Conservation (phyloP, 352 stramenopile species). For the Phytophthora tentaculata region DNA sequence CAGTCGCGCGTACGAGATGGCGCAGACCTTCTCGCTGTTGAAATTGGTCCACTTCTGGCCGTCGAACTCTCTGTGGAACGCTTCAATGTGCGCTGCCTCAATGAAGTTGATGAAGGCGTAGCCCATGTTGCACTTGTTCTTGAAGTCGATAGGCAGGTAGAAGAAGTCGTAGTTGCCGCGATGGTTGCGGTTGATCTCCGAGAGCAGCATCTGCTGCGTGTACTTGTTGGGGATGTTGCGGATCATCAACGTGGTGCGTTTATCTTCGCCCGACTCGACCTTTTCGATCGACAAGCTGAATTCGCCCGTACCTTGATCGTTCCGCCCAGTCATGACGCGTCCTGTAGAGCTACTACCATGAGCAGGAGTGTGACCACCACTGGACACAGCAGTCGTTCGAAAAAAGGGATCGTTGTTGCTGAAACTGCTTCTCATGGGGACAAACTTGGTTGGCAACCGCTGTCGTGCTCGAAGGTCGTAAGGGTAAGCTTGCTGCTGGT, state of each 20-base stretch:
- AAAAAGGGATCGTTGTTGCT: slow-evolving; percentile 32
- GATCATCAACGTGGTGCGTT: slow-evolving; percentile 99
- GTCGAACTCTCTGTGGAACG: slow-evolving; percentile 88
- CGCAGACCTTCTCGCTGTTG: slow-evolving; percentile 99
- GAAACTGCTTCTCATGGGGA: slow-evolving; percentile 33
- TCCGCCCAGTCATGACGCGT: slow-evolving; percentile 40
- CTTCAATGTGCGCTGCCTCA: slow-evolving; percentile 74
- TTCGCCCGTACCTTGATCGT: slow-evolving; percentile 72
- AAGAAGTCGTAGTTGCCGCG: slow-evolving; percentile 98
- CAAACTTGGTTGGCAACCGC: slow-evolving; percentile 31
- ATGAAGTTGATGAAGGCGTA: slow-evolving; percentile 99
- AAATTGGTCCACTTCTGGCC: slow-evolving; percentile 97
- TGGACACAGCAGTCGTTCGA: slow-evolving; percentile 17
- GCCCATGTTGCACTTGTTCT: slow-evolving; percentile 99
- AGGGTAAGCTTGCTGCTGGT: slow-evolving; percentile 39
- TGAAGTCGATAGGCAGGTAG: slow-evolving; percentile 99
- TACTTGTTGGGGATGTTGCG: slow-evolving; percentile 99
- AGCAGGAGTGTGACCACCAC: slow-evolving; percentile 9
- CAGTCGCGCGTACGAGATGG: slow-evolving; percentile 98
- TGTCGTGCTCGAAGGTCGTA: slow-evolving; percentile 31
- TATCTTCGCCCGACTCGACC: slow-evolving; percentile 90
- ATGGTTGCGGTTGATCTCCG: slow-evolving; percentile 95
- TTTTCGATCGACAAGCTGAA: slow-evolving; percentile 82
- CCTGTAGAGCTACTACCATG: slow-evolving; percentile 16
- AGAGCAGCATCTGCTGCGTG: slow-evolving; percentile 98